phyloP scores from a whole-genome alignment of 2,329 filamentous ascomycete genomes.

The Didymella arachidicola region DNA sequence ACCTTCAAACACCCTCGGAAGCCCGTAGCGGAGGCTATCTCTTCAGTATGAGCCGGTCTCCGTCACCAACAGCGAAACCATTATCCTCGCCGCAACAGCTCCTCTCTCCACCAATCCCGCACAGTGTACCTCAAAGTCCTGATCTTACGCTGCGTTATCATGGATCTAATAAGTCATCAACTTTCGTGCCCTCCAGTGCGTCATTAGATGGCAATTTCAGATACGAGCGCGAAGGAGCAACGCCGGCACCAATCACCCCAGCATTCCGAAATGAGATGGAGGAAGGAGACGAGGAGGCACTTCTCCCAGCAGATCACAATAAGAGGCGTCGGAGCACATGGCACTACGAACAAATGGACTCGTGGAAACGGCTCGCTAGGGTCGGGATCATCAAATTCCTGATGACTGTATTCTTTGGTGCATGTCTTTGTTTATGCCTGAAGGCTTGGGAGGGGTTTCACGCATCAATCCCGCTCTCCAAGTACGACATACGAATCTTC shows the following conservation, averaged over 20 bases:
- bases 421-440: constrained; percentile 35
- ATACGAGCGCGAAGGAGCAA: not conserved
- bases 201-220: not conserved
- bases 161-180: not conserved
- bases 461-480: constrained; percentile 31
- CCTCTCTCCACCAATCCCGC: not conserved
- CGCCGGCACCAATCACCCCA: not conserved
- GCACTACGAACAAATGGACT: constrained; percentile 6
- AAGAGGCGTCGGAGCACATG: not conserved
- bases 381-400: constrained; percentile 34
- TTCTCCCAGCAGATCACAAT: not conserved
- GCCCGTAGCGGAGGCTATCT: not conserved
- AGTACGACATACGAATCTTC: constrained; percentile 39
- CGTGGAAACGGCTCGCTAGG: constrained; percentile 27
- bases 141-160: not conserved
- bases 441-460: constrained; percentile 42
- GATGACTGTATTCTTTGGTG: constrained; percentile 41
- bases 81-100: not conserved
- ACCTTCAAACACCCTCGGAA: not conserved
- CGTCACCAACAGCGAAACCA: not conserved
- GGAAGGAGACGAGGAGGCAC: not conserved
- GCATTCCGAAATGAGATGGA: not conserved
- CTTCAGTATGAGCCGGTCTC: not conserved
- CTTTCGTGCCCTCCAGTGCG: not conserved
- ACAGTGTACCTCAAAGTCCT: not conserved